These are phyloP conservation scores for Leucosporidium scottii DNA, from an alignment of 768 basidiomycete genomes.

Conservation along the genomic window DNA sequence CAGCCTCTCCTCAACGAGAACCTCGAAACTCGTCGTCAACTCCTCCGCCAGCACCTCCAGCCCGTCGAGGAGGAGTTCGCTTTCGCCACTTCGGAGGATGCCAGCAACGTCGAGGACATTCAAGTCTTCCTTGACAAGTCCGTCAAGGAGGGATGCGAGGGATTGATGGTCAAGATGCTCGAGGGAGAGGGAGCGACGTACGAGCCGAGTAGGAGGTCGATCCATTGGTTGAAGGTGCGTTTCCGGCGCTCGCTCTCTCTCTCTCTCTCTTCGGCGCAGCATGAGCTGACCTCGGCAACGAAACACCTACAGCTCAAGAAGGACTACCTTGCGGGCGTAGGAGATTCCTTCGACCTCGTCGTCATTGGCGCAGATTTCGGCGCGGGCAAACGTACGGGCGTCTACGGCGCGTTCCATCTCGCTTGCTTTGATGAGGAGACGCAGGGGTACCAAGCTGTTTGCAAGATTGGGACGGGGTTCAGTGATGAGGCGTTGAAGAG, in stretches of 20 bases:
- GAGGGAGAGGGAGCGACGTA: constrained; percentile 86
- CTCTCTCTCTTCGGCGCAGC: neutral
- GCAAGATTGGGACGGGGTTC: constrained; percentile 98
- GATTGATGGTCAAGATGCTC: constrained; percentile 98
- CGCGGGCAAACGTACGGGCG: constrained; percentile 93
- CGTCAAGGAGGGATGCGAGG: constrained; percentile 97
- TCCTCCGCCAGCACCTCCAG: constrained; percentile 72
- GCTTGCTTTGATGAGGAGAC: constrained; percentile 93
- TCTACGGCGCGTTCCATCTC: constrained; percentile 94
- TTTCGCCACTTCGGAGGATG: constrained; percentile 85
- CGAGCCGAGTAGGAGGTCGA: constrained; percentile 87
- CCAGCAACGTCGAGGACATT: constrained; percentile 85
- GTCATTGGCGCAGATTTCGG: constrained; percentile 98
- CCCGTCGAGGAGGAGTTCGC: constrained; percentile 80
- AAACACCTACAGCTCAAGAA: constrained; percentile 72
- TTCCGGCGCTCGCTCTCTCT: neutral
- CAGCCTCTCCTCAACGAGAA: constrained; percentile 77
- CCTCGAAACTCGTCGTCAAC: constrained; percentile 64
- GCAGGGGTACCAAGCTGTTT: constrained; percentile 93
- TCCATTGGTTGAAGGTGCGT: constrained; percentile 93
- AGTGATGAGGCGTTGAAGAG: constrained; percentile 78
- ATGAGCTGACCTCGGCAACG: neutral
- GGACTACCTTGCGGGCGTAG: constrained; percentile 91
- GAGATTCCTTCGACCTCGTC: constrained; percentile 93
- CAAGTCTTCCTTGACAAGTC: constrained; percentile 90